phyloP scores from a whole-genome alignment of 2,329 filamentous ascomycete species.

The Blumeriella jaapii region DNA sequence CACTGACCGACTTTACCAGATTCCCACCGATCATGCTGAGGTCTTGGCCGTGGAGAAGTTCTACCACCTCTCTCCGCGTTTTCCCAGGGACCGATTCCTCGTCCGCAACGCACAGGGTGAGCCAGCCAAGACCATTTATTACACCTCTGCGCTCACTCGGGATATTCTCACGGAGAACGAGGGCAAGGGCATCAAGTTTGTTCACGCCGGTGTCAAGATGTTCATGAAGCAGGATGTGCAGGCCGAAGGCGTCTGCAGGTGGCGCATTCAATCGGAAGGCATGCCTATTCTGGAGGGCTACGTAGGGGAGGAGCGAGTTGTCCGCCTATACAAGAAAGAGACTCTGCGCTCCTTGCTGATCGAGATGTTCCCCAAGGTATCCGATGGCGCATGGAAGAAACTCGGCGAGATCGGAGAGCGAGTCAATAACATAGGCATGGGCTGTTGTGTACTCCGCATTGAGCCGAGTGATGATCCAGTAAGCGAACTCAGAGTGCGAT shows the following conservation, averaged over 20 bases:
- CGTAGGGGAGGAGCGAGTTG: constrained; percentile 65
- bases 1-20: no score
- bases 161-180: constrained; percentile 83
- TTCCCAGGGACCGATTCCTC: constrained; percentile 87
- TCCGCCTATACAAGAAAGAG: constrained; percentile 63
- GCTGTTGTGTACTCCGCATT: constrained; percentile 81
- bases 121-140: constrained; percentile 92
- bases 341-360: constrained; percentile 75
- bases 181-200: constrained; percentile 83
- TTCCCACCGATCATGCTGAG: constrained; percentile 62
- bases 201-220: constrained; percentile 97
- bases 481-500: no score
- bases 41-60: constrained; percentile 70
- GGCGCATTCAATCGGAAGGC: constrained; percentile 93
- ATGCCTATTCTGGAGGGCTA: constrained; percentile 85
- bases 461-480: constrained; percentile 57
- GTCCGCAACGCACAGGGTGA: constrained; percentile 85
- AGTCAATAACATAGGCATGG: constrained; percentile 70
- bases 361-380: constrained; percentile 93
- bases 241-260: constrained; percentile 73
- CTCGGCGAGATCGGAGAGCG: constrained; percentile 82
- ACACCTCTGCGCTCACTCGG: constrained; percentile 73
- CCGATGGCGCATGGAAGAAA: constrained; percentile 58
- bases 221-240: constrained; percentile 97
- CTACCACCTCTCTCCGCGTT: constrained; percentile 72